Base-by-base conservation (phyloP, 2,329 filamentous ascomycete genomes). In the Neoscytalidium dimidiatum region DNA sequence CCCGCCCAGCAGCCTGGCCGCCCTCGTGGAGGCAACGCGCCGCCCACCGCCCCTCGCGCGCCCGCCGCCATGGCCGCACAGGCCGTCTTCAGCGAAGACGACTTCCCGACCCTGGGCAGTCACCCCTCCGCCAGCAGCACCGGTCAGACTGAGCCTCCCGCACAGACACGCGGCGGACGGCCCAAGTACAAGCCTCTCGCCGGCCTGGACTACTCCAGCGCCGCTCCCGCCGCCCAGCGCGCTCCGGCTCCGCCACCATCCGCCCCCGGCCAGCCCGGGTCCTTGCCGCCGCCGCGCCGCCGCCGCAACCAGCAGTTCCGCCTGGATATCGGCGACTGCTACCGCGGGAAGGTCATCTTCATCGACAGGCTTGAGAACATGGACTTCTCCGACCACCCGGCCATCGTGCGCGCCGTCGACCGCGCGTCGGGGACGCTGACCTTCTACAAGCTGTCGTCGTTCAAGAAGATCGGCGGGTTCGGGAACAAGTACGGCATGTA, bases 351-450 rank as follows among this genome's bases (percentile, higher is more conserved):
- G 8, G 26, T 57, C 23, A n/a, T 57, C 33, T 57, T 26, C 17
- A 57, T 57, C 35, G 53, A 57, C 14, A 28, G 19, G 8, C 17
- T 19, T 0, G 8, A 35, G 0, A 11, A 19, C 0, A n/a, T 57
- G 3, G 33, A 43, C 17, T 57, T 43, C 9, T 7, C 7, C 17
- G 23, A 13, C 14, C 53, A 57, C 2, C 53, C 53, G 0, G 53
- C 53, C 1, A 4, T 57, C 1, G 2, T 57, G 11, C 23, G 31
- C 53, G n/a, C 33, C 1, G 17, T 57, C 3, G 3, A 57, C 53
- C n/a, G 2, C 1, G 8, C 13, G 0, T 19, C 35, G 2, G 1
- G 14, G 0, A 0, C 7, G 1, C n/a, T 57, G 14, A n/a, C 11
- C 0, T 57, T 57, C 35, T 57, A 11, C 23, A 57, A 57, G 33